Evolutionary conservation across 495 filamentous ascomycete species (phyloP), one percentile per base, ranked within the genome.

Genomic region (Hyaloscypha hepaticicola): DNA sequence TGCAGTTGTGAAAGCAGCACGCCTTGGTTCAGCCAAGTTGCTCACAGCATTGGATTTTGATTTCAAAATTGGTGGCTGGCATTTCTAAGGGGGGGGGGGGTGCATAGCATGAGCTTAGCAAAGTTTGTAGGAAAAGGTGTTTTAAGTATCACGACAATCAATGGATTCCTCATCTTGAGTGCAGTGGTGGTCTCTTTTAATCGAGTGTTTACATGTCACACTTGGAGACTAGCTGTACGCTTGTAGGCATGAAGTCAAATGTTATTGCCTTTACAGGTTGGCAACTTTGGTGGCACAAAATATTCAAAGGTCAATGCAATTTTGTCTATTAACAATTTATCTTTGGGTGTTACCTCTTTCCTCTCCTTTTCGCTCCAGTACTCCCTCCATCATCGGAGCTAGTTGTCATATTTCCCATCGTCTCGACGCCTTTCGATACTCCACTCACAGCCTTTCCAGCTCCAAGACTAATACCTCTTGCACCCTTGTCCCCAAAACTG

Each of bases 391-490:
- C 66, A 69, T 69, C 64, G 21, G 55, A 60, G 14, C 60, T 62
- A 7, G 21, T 63, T 14, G 53, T 68, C 25, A 69, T 59, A 58
- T 58, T 64, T 7, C 64, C 70, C 12, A 64, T 31, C 7, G 60
- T 67, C 50, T 69, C 64, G 14, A 61, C 51, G 3, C 58, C 60
- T 33, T 48, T 60, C 22, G 55, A 55, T 27, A 69, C 65, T 45
- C 61, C 67, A 51, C 64, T 68, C 1, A 72, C 67, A 8, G 70
- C 64, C 29, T 50, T 72, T 16, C 58, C 58, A 27, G 33, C 67
- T 5, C 64, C 67, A n/a, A 72, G 8, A 55, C 55, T 72, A 26
- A 69, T 69, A 1, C 70, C 70, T 53, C 53, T 60, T 11, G 22
- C 16, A 2, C 66, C 66, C 3, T 58, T 61, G 24, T 41, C 60